phyloP scores from a whole-genome alignment of 441 rosid species.

The Croton laevigatus region DNA sequence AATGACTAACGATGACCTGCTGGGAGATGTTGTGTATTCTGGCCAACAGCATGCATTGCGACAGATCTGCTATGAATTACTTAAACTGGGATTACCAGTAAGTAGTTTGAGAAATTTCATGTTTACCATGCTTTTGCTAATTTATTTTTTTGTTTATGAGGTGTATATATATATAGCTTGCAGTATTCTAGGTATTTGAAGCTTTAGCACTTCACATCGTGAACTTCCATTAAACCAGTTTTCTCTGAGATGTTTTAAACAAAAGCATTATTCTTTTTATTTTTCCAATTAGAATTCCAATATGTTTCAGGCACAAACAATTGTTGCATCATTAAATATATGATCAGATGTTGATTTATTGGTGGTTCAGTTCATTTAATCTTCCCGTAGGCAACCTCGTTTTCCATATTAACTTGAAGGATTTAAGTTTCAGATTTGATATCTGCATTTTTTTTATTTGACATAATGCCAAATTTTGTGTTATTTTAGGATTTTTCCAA shows the following conservation, averaged over 20 bases:
- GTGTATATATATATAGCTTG: background rate
- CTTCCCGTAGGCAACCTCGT: background rate
- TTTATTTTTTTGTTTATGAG: background rate
- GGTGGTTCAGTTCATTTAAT: background rate
- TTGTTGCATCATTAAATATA: background rate
- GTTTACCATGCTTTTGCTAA: background rate
- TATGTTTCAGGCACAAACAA: background rate
- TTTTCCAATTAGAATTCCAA: background rate
- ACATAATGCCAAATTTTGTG: too few relatives aligned
- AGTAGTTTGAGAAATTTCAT: conserved; percentile 12
- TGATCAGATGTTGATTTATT: background rate
- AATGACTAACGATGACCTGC: conserved; percentile 86
- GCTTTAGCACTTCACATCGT: background rate
- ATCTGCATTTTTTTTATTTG: background rate
- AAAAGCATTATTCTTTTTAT: background rate
- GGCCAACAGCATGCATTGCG: conserved; percentile 57
- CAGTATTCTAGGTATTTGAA: background rate
- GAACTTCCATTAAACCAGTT: background rate
- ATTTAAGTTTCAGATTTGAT: background rate
- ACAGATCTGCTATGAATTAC: conserved; percentile 61
- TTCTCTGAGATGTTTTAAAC: background rate
- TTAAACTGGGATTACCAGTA: conserved; percentile 60
- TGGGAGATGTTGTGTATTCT: conserved; percentile 80
- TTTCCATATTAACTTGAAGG: background rate
- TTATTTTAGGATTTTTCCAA: background rate